Percentiles rank a stretch among this genome's conserved stretches.
These are phyloP conservation scores for Leccinum ochraceum DNA, from an alignment of 768 basidiomycete genomes.

Conservation along the genomic window DNA sequence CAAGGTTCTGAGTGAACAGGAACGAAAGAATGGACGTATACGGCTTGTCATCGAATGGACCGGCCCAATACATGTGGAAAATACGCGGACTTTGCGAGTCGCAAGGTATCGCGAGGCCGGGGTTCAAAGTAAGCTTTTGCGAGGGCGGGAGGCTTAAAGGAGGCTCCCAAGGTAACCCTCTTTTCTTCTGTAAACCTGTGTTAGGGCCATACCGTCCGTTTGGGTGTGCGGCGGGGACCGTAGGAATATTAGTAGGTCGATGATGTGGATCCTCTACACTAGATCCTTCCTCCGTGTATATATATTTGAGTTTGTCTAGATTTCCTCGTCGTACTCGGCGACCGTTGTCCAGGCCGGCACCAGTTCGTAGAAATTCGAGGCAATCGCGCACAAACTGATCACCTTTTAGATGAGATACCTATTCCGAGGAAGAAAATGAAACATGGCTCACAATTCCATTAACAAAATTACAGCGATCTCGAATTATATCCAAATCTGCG, in stretches of 20 bases:
- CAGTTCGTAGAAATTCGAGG: constrained; percentile 83
- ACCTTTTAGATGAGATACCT: constrained; percentile 3
- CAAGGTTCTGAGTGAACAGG: constrained; percentile 90
- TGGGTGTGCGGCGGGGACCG: constrained; percentile 25
- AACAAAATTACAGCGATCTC: constrained; percentile 85
- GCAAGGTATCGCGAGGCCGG: constrained; percentile 51
- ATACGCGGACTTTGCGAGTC: constrained; percentile 75
- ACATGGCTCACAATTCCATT: constrained; percentile 56
- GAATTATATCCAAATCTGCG: constrained; percentile 85
- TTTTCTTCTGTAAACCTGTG: constrained; percentile 57
- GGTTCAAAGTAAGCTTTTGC: constrained; percentile 45
- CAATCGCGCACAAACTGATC: constrained; percentile 92
- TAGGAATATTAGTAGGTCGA: constrained; percentile 15
- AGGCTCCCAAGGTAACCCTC: constrained; percentile 58
- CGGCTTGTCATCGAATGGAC: constrained; percentile 95
- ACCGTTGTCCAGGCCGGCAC: constrained; percentile 81
- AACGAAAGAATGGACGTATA: constrained; percentile 92
- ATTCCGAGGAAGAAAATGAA: not conserved
- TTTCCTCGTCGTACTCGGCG: constrained; percentile 70
- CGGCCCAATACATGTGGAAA: constrained; percentile 98
- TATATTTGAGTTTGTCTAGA: constrained; percentile 77
- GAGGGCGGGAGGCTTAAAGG: constrained; percentile 49
- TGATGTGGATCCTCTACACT: constrained; percentile 15
- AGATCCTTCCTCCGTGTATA: constrained; percentile 58
- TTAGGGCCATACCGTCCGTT: constrained; percentile 46